Conservation (phyloP, 305 asterid genomes). For the Solanum hybrid region DNA sequence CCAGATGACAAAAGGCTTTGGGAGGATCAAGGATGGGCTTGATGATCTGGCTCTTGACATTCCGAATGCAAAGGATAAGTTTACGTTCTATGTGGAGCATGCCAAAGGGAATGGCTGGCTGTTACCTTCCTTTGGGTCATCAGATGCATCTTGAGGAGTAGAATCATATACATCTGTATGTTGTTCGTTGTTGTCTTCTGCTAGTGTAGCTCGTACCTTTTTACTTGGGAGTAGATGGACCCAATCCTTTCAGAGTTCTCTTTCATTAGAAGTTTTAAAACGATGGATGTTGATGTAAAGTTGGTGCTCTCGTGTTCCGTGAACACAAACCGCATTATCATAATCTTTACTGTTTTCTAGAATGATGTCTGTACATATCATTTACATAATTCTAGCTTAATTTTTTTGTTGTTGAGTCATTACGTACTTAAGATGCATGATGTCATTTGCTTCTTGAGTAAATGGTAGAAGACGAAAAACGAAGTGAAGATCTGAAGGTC, state of each 20-base stretch:
- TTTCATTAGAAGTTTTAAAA: background rate
- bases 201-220: background rate
- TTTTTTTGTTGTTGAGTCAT: background rate
- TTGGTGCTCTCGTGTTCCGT: background rate
- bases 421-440: background rate
- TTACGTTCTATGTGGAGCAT: constrained; percentile 42
- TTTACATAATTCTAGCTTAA: background rate
- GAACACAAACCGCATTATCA: background rate
- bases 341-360: background rate
- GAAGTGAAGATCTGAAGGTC: background rate
- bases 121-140: constrained; percentile 23
- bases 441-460: background rate
- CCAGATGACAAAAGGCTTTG: constrained; percentile 92
- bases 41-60: constrained; percentile 92
- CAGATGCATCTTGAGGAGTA: constrained; percentile 24
- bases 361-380: background rate
- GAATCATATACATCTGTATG: constrained; percentile 12
- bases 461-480: background rate
- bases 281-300: background rate
- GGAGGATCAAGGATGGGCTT: constrained; percentile 79
- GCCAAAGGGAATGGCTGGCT: constrained; percentile 72
- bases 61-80: constrained; percentile 77
- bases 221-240: background rate
- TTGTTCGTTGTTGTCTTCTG: constrained; percentile 4
- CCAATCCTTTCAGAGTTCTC: background rate